Evolutionary conservation across 2,329 filamentous ascomycete genomes (phyloP).

Genomic region (Cladosporium sp.): DNA sequence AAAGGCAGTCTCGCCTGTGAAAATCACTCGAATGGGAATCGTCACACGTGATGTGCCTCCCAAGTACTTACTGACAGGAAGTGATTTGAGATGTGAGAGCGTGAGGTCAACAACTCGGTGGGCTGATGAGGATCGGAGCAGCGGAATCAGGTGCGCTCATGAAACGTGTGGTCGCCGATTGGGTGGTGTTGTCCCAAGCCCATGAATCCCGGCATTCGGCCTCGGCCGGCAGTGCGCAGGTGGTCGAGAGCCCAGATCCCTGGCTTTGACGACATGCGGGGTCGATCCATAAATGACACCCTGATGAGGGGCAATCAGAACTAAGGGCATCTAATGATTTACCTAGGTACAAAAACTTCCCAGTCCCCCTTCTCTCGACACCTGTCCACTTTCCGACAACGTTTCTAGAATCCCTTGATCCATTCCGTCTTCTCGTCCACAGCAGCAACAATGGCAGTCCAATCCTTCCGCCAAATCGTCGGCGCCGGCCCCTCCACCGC

Average conservation of each 20-base stretch:
- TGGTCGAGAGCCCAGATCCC: not conserved
- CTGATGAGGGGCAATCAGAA: not conserved
- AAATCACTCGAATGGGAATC: too few relatives aligned
- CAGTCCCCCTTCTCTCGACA: not conserved
- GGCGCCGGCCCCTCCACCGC: constrained; percentile 52
- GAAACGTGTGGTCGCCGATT: too few relatives aligned
- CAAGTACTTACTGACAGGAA: too few relatives aligned
- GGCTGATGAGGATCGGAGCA: too few relatives aligned
- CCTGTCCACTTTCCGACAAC: not conserved
- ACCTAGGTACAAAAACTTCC: not conserved
- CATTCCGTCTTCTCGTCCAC: not conserved
- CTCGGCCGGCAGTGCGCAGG: too few relatives aligned
- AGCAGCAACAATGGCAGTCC: constrained; percentile 15
- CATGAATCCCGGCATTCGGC: too few relatives aligned
- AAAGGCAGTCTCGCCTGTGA: too few relatives aligned
- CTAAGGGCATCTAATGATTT: not conserved
- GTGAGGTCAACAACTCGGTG: too few relatives aligned
- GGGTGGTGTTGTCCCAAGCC: too few relatives aligned
- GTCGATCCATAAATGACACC: not conserved
- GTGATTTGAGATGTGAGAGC: too few relatives aligned
- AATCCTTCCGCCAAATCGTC: constrained; percentile 47
- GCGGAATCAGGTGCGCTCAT: too few relatives aligned
- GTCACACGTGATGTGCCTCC: too few relatives aligned
- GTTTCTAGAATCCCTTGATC: not conserved
- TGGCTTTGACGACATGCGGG: not conserved